Base-by-base conservation (phyloP, 257 asterid genomes). In the Prunella vulgaris region DNA sequence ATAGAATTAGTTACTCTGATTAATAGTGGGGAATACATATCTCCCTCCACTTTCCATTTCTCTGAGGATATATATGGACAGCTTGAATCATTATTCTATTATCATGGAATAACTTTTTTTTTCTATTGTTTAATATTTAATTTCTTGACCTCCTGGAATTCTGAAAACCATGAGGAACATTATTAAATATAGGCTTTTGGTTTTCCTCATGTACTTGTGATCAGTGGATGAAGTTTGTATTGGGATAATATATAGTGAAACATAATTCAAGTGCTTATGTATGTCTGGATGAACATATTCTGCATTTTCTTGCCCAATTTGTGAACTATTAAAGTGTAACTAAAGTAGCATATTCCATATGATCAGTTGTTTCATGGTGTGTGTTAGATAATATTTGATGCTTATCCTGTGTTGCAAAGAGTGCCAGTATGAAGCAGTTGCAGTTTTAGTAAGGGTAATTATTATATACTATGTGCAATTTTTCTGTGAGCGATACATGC, bases 391-490 rank as follows among this genome's bases (percentile, higher is more conserved):
- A 24, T 38, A 63, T 42, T 32, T 2, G 54, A 46, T 40, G 75
- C 35, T 46, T 48, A 54, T 56, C 68, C 42, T 62, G 18, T 62
- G 30, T 20, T 65, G 56, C 48, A 35, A 59, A 25, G 17, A n/a
- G 68, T 12, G 68, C 51, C 38, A 37, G 15, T 70, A 27, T 54
- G 54, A 33, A 77, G 40, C 71, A 74, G 64, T 74, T 53, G 38
- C 15, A 60, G 33, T 37, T 18, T 44, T 73, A 46, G 22, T 61
- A 15, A n/a, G 65, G 30, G 32, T 21, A n/a, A n/a, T n/a, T n/a
- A 40, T 18, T 62, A 48, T 51, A 60, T n/a, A 38, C 40, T 70
- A 33, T 27, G 21, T 49, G 17, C 30, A 28, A 10, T 22, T 24
- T 70, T 20, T 74, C 38, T 32, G 58, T n/a, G 59, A 63, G 46